Evolutionary conservation across 208 protist species (phyloP), one percentile per base, ranked within the genome.

Genomic region (Naegleria fowleri): DNA sequence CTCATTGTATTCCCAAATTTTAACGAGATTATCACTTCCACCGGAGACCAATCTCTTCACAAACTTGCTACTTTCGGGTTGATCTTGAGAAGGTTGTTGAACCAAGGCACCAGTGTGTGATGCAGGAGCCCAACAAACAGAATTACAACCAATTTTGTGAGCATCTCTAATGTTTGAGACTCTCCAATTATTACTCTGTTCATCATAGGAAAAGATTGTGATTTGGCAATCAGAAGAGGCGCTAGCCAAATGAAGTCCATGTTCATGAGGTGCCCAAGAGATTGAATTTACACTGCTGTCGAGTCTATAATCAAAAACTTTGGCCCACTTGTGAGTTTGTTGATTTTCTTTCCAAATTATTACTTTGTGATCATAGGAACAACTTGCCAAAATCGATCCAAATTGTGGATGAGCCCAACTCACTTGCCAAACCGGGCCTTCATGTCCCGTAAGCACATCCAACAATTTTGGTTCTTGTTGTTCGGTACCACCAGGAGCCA

Each of bases 391-490:
- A 19, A 98, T 94, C 83, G 93, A 96, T 83, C 98, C 98, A 92
- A 99, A 99, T 92, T 98, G 97, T n/a, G 98, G 98, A 91, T 99
- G 98, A 0, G 97, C 98, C 98, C 98, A 99, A 39, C 95, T 95
- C 6, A 99, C 97, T 94, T 97, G 97, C 98, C 98, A 99, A 75
- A 99, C 98, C n/a, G 98, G 98, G 38, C 98, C 98, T 67, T 98
- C 95, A 90, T 99, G 98, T 22, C 97, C 97, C 13, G 36, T 97
- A 93, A n/a, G 93, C 39, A n/a, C 25, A 86, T 59, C 15, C 33
- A 86, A 19, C 15, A 59, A 59, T 58, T 90, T 90, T 59, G 22
- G 22, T 90, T 90, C 15, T 85, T 29, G 11, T 43, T 48, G 43
- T 9, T 90, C 7, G 33, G 41, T 19, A 22, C 1, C 15, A 25